phyloP scores from a whole-genome alignment of 805 yeast species.

The Tetrapisispora arboricola region DNA sequence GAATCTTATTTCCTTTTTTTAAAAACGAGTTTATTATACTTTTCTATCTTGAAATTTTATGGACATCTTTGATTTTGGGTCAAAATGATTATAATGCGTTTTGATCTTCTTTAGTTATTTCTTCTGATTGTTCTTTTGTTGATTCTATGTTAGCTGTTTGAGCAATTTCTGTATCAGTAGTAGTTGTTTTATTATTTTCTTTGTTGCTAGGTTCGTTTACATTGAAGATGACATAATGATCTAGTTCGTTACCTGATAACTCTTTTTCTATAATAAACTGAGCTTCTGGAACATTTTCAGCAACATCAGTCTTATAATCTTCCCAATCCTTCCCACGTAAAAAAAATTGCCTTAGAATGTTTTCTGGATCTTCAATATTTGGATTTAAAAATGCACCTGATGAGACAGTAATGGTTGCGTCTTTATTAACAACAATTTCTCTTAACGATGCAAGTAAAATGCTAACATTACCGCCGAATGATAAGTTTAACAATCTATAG shows the following conservation, averaged over 20 bases:
- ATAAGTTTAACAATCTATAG: constrained; percentile 37
- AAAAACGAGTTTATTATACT: too few relatives aligned
- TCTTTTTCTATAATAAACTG: constrained; percentile 9
- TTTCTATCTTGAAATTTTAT: neutral
- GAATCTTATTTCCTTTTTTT: too few relatives aligned
- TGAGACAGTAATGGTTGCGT: constrained; percentile 23
- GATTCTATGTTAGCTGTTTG: neutral
- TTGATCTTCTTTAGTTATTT: neutral
- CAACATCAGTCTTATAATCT: constrained; percentile 8
- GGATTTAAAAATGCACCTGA: constrained; percentile 9
- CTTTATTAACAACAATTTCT: constrained; percentile 23
- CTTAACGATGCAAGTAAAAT: constrained; percentile 25
- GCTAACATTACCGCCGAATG: constrained; percentile 34
- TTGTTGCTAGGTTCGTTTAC: neutral
- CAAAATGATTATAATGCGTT: neutral
- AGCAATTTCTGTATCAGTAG: neutral
- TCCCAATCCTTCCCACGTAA: constrained; percentile 25
- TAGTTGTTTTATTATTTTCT: neutral
- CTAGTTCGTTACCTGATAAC: constrained; percentile 17
- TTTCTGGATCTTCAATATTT: neutral
- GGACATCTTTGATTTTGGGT: neutral
- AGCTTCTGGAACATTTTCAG: constrained; percentile 5
- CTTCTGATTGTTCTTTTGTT: neutral
- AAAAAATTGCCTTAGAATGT: constrained; percentile 16
- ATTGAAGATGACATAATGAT: constrained; percentile 11